Percentiles rank a stretch among this genome's conserved stretches.
phyloP scores from a whole-genome alignment of 1,284 basidiomycete genomes.

The Leccinum pachyderme region DNA sequence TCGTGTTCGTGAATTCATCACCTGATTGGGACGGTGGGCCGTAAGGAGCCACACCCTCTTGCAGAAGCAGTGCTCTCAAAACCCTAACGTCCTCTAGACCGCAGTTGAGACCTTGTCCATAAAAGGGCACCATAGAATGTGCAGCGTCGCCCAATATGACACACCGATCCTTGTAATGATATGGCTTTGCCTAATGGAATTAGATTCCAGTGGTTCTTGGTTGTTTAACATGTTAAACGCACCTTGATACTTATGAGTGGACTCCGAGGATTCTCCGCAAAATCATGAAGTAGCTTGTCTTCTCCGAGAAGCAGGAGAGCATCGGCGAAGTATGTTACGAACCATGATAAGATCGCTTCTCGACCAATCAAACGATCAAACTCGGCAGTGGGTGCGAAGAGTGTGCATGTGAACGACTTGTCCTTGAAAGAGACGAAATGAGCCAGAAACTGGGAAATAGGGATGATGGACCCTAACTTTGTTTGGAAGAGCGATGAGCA shows the following conservation, averaged over 20 bases:
- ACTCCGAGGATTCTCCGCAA: constrained; percentile 81
- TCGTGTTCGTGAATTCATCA: constrained; percentile 47
- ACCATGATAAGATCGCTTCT: constrained; percentile 72
- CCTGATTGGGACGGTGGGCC: constrained; percentile 30
- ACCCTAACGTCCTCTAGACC: constrained; percentile 97
- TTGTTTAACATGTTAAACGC: constrained; percentile 27
- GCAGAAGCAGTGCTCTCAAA: constrained; percentile 72
- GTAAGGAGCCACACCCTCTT: constrained; percentile 57
- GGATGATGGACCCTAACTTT: constrained; percentile 55
- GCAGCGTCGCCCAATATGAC: constrained; percentile 93
- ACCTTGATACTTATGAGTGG: constrained; percentile 92
- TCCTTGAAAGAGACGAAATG: constrained; percentile 47
- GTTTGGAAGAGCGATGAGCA: constrained; percentile 98
- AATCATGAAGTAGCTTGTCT: constrained; percentile 71
- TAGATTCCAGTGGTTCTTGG: constrained; percentile 23
- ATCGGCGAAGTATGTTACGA: constrained; percentile 84
- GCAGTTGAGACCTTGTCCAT: constrained; percentile 97
- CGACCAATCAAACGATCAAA: constrained; percentile 67
- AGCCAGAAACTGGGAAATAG: constrained; percentile 28
- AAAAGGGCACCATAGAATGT: constrained; percentile 98
- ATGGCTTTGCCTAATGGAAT: constrained; percentile 69
- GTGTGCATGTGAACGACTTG: constrained; percentile 85
- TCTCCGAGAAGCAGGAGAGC: constrained; percentile 84
- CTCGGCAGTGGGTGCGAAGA: constrained; percentile 86
- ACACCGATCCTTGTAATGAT: constrained; percentile 87